Evolutionary conservation across 2,329 filamentous ascomycete species (phyloP).

Genomic region (Leptosphaerulina australis): DNA sequence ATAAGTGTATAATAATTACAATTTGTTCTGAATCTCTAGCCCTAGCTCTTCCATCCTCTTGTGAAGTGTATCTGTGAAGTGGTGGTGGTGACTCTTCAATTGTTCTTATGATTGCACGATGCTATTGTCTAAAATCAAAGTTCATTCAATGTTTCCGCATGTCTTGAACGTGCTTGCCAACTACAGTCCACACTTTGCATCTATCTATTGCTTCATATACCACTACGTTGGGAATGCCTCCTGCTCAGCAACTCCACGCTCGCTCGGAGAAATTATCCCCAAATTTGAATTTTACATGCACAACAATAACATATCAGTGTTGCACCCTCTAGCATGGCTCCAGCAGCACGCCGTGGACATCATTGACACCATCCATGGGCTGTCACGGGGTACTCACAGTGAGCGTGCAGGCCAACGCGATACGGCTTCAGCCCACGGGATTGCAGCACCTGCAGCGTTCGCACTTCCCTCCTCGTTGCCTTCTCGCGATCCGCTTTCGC

Average conservation of each 20-base stretch:
- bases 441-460: background rate
- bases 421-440: background rate
- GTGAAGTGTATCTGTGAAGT: background rate
- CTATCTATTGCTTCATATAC: no score
- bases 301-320: background rate
- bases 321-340: background rate
- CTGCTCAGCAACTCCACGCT: no score
- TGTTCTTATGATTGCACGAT: background rate
- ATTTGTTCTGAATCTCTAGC: background rate
- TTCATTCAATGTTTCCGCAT: background rate
- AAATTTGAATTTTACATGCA: no score
- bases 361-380: background rate
- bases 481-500: background rate
- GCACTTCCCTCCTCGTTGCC: background rate
- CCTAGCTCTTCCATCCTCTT: background rate
- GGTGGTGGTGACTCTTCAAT: no score
- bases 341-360: background rate
- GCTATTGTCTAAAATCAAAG: background rate
- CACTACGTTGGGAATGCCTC: no score
- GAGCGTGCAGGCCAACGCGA: background rate
- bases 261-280: no score
- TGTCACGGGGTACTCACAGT: background rate
- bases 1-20: constrained; percentile 6
- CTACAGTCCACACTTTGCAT: no score
- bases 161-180: background rate